Conservation (phyloP, 1,139 yeast species). For the Debaryomyces udenii region DNA sequence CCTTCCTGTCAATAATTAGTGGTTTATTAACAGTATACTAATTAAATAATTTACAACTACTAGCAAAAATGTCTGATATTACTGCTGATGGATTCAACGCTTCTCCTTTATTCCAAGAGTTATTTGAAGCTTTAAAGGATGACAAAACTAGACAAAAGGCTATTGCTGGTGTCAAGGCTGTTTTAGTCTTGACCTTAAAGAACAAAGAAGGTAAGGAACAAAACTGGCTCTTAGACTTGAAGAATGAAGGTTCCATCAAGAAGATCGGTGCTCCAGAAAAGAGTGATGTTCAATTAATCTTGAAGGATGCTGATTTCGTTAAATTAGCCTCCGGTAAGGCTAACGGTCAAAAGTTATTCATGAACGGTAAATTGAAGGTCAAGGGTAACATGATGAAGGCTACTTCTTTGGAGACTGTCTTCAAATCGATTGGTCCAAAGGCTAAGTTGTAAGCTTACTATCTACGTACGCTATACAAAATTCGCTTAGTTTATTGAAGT, state of each 20-base stretch:
- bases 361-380: constrained; percentile 82
- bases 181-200: constrained; percentile 69
- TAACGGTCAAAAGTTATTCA: constrained; percentile 81
- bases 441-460: constrained; percentile 40
- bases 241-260: constrained; percentile 59
- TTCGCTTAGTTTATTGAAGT: constrained; percentile 2
- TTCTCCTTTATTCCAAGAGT: constrained; percentile 46
- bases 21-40: not conserved
- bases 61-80: constrained; percentile 36
- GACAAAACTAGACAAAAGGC: constrained; percentile 45
- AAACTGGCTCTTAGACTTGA: constrained; percentile 74
- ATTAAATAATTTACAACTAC: constrained; percentile 4
- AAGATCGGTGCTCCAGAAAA: constrained; percentile 54
- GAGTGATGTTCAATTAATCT: constrained; percentile 67
- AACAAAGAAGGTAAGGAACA: constrained; percentile 66
- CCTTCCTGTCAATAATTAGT: not conserved
- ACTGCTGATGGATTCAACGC: constrained; percentile 54
- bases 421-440: constrained; percentile 66
- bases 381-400: constrained; percentile 93
- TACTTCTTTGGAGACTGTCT: constrained; percentile 70
- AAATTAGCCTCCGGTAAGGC: constrained; percentile 77
- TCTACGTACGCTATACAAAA: constrained; percentile 2
- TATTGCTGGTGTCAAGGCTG: constrained; percentile 57
- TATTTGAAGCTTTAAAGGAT: constrained; percentile 46
- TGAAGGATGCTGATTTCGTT: constrained; percentile 67